Evolutionary conservation across 306 rosid species (phyloP), one percentile per base, ranked within the genome.

Genomic region (Canavalia gladiata): DNA sequence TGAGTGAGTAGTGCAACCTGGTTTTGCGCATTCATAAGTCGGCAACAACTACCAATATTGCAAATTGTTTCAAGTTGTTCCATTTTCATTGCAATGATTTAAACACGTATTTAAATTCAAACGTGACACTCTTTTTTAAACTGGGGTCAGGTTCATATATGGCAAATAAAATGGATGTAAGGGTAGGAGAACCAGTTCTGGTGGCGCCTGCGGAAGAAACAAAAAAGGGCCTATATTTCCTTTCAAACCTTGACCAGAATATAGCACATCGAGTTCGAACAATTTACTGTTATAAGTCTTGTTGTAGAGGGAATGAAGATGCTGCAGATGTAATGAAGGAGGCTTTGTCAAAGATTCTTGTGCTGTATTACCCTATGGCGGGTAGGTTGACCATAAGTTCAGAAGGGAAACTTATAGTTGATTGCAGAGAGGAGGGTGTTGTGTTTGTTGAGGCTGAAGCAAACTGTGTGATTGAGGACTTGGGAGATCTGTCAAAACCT

Each of bases 361-460:
- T 35, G 11, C 68, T 35, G 46, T 63, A 35, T 63, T 63, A 63
- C 46, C 68, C 68, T 35, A 11, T 63, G 68, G 68, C 68, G 12
- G 68, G 68, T 1, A 63, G 68, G 28, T 63, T 63, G 3, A 7
- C 3, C 39, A 63, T 63, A 10, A 63, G 30, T 18, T 63, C 68
- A 12, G 46, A 63, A 63, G 68, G 46, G 46, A 63, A 63, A 2
- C 68, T 63, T 0, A 63, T 63, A 2, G 28, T 63, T 6, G 68
- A 63, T 2, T 63, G 68, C 68, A 63, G 46, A 34, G 29, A 18
- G 2, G 68, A 63, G 46, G 68, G 68, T 63, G 68, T 37, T 63
- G 68, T 63, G 29, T 63, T 63, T 63, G 68, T 63, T 63, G 68
- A 63, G 68, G 68, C 68, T 63, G 68, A 63, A 63, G 46, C 68